Base-by-base conservation (phyloP, 2,329 filamentous ascomycete species). In the Aspergillus novofumigatus region DNA sequence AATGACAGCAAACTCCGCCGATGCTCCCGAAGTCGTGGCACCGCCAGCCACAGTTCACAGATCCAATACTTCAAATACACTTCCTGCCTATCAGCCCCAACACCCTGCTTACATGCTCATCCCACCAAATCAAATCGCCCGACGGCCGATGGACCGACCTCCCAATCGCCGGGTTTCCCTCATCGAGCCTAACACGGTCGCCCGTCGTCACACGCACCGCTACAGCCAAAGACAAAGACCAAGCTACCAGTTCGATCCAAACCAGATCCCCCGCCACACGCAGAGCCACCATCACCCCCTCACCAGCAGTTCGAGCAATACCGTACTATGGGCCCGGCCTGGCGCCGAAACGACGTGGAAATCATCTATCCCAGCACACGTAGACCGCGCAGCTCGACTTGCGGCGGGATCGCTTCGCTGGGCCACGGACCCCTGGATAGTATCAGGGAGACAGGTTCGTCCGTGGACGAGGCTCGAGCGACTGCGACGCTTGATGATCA, bases 361-460 rank as follows among this genome's bases (percentile, higher is more conserved):
- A 50, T 73, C 21, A 60, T 70, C n/a, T 74, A 73, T 53, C 66
- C 69, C 2, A 73, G 69, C 53, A 69, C 67, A 4, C 67, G 72
- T 5, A 67, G 72, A 2, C 59, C 71, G 5, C 69, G 72, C 28
- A 75, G 72, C 54, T 69, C 59, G 42, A 74, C 70, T 0, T 68
- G 67, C 25, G 68, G 69, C 0, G 67, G 66, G 1, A 51, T 64
- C 1, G 62, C 52, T 20, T 51, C 59, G 2, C 32, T 51, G 28
- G 58, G 57, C 6, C 21, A 65, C 56, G 38, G 62, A 11, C 35
- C 55, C 17, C 56, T 73, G 7, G 71, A 71, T 54, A 67, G 68
- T 42, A 74, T 73, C 47, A 60, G 65, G 42, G 71, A 74, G 55
- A 60, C 67, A 0, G 64, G 65, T 9, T 59, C 60, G 10, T 72